Evolutionary conservation across 2,329 filamentous ascomycete genomes (phyloP).

Genomic region (Colletotrichum godetiae): DNA sequence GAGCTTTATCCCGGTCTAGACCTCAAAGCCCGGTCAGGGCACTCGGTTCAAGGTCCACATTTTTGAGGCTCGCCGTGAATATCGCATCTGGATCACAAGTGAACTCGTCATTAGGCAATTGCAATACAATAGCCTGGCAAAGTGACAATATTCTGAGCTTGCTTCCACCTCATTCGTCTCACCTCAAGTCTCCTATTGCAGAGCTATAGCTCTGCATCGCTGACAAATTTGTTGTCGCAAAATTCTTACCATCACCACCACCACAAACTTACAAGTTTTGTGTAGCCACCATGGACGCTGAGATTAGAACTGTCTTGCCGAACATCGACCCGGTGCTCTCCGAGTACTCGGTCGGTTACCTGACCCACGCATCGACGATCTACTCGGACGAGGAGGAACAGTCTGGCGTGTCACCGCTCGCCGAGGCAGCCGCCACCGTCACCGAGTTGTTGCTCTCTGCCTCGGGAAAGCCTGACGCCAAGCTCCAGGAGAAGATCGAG

Average conservation of each 20-base stretch:
- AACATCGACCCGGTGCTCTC: slow-evolving; percentile 90
- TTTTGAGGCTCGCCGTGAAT: slow-evolving; percentile 14
- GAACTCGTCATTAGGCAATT: background rate
- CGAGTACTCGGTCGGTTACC: slow-evolving; percentile 93
- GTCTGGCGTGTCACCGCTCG: slow-evolving; percentile 78
- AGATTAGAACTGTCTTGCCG: slow-evolving; percentile 86
- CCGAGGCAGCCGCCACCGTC: slow-evolving; percentile 85
- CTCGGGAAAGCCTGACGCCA: slow-evolving; percentile 81
- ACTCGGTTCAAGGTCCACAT: background rate
- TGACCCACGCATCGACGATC: slow-evolving; percentile 90
- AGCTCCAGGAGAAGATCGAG: slow-evolving; percentile 82
- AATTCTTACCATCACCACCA: background rate
- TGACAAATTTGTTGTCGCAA: background rate
- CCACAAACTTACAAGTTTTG: background rate
- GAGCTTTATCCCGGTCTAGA: background rate
- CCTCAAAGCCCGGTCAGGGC: background rate
- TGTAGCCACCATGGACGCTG: slow-evolving; percentile 77
- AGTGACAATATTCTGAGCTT: background rate
- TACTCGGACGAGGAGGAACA: slow-evolving; percentile 81
- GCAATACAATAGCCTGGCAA: background rate
- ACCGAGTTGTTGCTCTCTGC: slow-evolving; percentile 93
- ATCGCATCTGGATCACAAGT: background rate
- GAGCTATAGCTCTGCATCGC: background rate
- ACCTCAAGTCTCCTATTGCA: background rate
- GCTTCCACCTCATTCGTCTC: background rate